Conservation (phyloP, 192 early-diverging fungal species). For the Podila epicladia region DNA sequence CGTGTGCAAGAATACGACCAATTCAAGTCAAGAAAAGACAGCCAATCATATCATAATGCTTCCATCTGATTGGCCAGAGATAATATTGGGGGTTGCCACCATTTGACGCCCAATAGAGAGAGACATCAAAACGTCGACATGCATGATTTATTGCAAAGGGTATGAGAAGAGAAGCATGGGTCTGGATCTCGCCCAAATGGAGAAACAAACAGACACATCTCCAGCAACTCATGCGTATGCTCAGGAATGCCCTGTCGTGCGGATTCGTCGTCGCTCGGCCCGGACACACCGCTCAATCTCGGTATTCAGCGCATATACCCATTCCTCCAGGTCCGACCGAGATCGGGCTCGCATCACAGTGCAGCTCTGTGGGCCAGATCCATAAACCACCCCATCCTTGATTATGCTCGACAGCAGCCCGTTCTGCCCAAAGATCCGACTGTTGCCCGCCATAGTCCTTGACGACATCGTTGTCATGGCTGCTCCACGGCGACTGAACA, state of each 20-base stretch:
- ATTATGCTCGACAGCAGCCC: conserved; percentile 24
- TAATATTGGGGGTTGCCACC: too few relatives aligned
- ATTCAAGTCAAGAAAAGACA: too few relatives aligned
- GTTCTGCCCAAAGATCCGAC: conserved; percentile 26
- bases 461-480: conserved; percentile 15
- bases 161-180: too few relatives aligned
- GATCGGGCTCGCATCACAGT: conserved; percentile 32
- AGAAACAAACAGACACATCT: too few relatives aligned
- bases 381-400: conserved; percentile 43
- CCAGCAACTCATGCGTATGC: not conserved
- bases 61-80: too few relatives aligned
- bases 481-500: conserved; percentile 26
- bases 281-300: conserved; percentile 51
- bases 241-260: not conserved
- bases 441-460: conserved; percentile 7
- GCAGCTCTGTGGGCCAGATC: conserved; percentile 20
- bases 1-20: too few relatives aligned
- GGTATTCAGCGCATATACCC: conserved; percentile 52
- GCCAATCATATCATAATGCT: too few relatives aligned
- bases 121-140: too few relatives aligned
- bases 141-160: too few relatives aligned
- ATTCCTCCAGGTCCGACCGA: conserved; percentile 48
- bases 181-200: too few relatives aligned
- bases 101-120: too few relatives aligned
- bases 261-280: conserved; percentile 19